phyloP scores from a whole-genome alignment of 2,329 filamentous ascomycete genomes.

The Ilyonectria sp. region DNA sequence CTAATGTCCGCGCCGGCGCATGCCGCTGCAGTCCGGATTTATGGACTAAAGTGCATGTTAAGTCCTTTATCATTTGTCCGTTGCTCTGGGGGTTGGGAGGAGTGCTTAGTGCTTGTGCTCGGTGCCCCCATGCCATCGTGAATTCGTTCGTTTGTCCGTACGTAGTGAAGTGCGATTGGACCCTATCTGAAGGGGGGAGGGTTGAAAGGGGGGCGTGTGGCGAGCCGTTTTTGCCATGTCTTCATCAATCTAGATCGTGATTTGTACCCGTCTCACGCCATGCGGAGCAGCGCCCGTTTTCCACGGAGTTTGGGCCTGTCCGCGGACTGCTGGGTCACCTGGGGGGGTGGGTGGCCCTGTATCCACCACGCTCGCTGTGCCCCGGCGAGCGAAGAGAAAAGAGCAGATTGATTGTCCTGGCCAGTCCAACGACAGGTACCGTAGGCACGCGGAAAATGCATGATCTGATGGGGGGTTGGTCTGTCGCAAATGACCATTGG shows the following conservation, averaged over 20 bases:
- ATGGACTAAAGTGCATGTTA: constrained; percentile 40
- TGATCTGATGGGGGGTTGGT: constrained; percentile 38
- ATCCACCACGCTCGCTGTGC: constrained; percentile 1
- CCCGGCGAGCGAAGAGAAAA: constrained; percentile 3
- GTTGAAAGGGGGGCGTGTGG: constrained; percentile 2
- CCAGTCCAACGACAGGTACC: constrained; percentile 32
- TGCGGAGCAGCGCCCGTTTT: constrained; percentile 16
- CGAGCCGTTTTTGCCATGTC: background rate
- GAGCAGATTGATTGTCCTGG: constrained; percentile 27
- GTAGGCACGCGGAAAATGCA: constrained; percentile 19
- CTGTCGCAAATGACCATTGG: constrained; percentile 21
- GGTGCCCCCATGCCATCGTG: background rate
- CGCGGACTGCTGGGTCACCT: constrained; percentile 15
- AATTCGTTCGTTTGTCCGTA: background rate
- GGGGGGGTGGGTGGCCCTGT: constrained; percentile 5
- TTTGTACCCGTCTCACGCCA: constrained; percentile 23
- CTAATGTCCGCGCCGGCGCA: constrained; percentile 18
- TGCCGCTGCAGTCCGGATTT: constrained; percentile 41
- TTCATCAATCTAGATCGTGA: constrained; percentile 7
- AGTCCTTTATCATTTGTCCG: constrained; percentile 9
- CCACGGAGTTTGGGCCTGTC: constrained; percentile 14
- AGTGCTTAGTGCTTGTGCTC: background rate
- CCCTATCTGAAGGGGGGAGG: background rate
- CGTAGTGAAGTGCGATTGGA: background rate
- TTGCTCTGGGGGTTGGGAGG: background rate